Conservation (phyloP, 139 green algal species). For the Raphidocelis subcapitata region DNA sequence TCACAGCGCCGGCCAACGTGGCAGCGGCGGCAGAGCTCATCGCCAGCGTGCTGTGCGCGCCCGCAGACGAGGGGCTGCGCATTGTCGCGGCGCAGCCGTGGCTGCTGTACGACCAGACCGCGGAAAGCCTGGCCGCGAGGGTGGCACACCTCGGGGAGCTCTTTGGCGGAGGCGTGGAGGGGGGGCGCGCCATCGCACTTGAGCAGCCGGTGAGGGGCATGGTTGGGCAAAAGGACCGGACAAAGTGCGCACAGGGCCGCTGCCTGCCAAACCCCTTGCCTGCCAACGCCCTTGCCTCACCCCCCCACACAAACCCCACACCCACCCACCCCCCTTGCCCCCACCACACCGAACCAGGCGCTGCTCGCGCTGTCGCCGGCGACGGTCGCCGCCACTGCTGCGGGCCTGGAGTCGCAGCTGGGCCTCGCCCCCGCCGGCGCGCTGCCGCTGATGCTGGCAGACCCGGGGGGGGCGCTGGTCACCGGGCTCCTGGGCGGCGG, state of each 20-base stretch:
- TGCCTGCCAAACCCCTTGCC: no score
- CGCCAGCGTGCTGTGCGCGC: background rate
- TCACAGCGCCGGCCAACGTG: conserved; percentile 24
- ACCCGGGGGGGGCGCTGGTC: conserved; percentile 32
- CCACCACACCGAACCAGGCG: conserved; percentile 15
- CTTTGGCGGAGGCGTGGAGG: conserved; percentile 13
- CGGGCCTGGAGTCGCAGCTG: conserved; percentile 3
- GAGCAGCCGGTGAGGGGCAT: conserved; percentile 15
- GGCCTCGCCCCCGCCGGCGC: background rate
- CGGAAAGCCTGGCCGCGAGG: conserved; percentile 14
- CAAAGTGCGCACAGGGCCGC: background rate
- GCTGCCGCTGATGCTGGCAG: conserved; percentile 25
- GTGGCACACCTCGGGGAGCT: conserved; percentile 34
- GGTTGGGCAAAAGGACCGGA: background rate
- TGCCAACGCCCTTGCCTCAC: no score
- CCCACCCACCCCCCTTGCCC: background rate
- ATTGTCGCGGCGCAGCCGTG: conserved; percentile 35
- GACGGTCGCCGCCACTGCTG: conserved; percentile 11
- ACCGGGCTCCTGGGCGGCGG: conserved; percentile 16
- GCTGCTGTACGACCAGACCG: conserved; percentile 40
- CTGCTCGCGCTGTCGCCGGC: conserved; percentile 29
- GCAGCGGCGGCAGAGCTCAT: conserved; percentile 25
- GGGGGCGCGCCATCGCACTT: conserved; percentile 10
- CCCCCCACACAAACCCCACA: background rate
- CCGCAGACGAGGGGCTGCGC: conserved; percentile 22